Evolutionary conservation across 2,329 filamentous ascomycete species (phyloP), one percentile per base, ranked within the genome.

Genomic region (Ustilaginoidea virens): DNA sequence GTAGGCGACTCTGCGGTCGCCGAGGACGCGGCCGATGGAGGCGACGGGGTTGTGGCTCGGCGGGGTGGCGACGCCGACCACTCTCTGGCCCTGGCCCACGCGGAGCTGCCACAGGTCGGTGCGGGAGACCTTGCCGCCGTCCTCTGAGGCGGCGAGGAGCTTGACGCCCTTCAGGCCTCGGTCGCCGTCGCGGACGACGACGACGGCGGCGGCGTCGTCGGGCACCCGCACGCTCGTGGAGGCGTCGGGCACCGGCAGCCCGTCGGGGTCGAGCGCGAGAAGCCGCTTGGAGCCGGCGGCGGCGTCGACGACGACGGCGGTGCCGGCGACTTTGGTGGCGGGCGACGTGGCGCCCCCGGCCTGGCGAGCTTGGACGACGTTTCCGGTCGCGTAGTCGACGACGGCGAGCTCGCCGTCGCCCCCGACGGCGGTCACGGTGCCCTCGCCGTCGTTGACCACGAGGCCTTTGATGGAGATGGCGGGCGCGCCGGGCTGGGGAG

Each of bases 1-100:
- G 70, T 98, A 98, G 37, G 87, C 69, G 27, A 98, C 90, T n/a
- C 75, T 76, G 24, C 90, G 73, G 45, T 98, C 80, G 16, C 85
- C 86, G 14, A 98, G 69, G 2, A 96, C 90, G 34, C 82, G 83
- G 7, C 90, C 90, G 41, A 98, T 93, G 1, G 90, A 96, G 3
- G 90, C 87, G 27, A 96, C 75, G 0, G 83, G 83, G 42, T 98
- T 86, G 38, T 87, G 78, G 3, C 67, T 47, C 7, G 82, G 74
- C 27, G 76, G 69, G 12, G 74, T 65, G 3, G 74, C 75, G 22
- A 90, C 63, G 25, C 66, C 60, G 5, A 76, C 59, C 30, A 96
- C 72, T 33, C 62, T 71, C 48, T 92, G 70, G 8, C 71, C 73
- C 2, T 60, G 45, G 1, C 70, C 62, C 7, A 81, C 69, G 15